Conservation (phyloP, 2,329 filamentous ascomycete genomes). For the Pochonia chlamydosporia region DNA sequence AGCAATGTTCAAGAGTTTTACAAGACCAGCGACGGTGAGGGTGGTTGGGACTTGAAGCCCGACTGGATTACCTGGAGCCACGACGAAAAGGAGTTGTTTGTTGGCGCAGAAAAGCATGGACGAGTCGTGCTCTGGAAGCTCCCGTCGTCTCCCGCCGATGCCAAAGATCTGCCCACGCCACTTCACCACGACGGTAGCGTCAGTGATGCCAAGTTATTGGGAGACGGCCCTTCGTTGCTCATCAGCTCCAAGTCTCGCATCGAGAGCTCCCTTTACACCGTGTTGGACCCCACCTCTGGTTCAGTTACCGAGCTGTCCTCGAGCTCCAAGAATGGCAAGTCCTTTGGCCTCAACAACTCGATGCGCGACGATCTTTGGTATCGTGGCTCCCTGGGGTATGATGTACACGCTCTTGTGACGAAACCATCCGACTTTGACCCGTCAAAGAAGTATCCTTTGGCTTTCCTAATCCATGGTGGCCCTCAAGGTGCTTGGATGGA, state of each 20-base stretch:
- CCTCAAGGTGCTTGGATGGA: conserved; percentile 74
- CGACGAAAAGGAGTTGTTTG: conserved; percentile 58
- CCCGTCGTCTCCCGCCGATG: conserved; percentile 46
- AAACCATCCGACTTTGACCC: conserved; percentile 62
- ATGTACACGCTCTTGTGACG: conserved; percentile 64
- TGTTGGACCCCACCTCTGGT: conserved; percentile 44
- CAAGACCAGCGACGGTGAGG: conserved; percentile 55
- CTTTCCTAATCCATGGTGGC: conserved; percentile 77
- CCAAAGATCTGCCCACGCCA: conserved; percentile 39
- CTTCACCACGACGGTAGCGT: conserved; percentile 51
- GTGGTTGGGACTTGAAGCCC: conserved; percentile 54
- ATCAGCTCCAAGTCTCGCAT: conserved; percentile 62
- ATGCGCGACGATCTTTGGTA: conserved; percentile 68
- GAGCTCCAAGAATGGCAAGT: conserved; percentile 57
- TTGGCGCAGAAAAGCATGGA: conserved; percentile 68
- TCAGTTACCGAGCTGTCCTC: conserved; percentile 50
- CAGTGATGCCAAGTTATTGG: conserved; percentile 45
- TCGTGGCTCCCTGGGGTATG: conserved; percentile 55
- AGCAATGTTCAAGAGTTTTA: conserved; percentile 58
- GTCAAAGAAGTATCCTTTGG: conserved; percentile 69
- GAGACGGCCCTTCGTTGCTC: conserved; percentile 46
- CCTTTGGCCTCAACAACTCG: conserved; percentile 57
- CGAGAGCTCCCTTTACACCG: conserved; percentile 65
- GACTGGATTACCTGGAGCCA: conserved; percentile 52
- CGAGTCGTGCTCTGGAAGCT: conserved; percentile 57